A percentile compares a stretch with the other conserved stretches of the same genome.
Evolutionary conservation across 1,284 basidiomycete species (phyloP).

Genomic region (Malassezia sympodialis): DNA sequence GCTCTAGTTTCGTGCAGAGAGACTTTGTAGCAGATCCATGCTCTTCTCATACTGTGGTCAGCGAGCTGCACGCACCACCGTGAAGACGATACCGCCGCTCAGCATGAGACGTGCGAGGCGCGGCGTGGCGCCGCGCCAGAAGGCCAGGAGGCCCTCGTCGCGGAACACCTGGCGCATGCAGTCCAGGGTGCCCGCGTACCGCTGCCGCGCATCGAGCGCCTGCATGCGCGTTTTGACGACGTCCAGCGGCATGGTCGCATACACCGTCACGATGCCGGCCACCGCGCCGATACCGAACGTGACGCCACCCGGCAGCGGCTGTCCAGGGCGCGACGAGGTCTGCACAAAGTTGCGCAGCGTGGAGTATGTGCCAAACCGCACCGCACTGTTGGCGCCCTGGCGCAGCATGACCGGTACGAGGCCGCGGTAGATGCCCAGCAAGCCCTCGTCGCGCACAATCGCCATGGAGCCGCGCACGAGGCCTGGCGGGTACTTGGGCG

Average conservation of each 20-base stretch:
- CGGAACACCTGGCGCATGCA: slow-evolving; percentile 55
- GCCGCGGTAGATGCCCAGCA: slow-evolving; percentile 72
- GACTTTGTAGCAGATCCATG: slow-evolving; percentile 14
- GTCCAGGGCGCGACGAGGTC: slow-evolving; percentile 69
- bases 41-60: slow-evolving; percentile 14
- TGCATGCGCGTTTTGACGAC: slow-evolving; percentile 98
- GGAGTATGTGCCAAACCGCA: slow-evolving; percentile 90
- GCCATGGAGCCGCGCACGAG: slow-evolving; percentile 71
- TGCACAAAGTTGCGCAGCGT: slow-evolving; percentile 76
- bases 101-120: slow-evolving; percentile 53
- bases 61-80: slow-evolving; percentile 56
- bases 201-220: slow-evolving; percentile 66
- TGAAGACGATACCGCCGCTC: slow-evolving; percentile 90
- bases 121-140: slow-evolving; percentile 85
- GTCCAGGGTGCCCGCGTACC: slow-evolving; percentile 86
- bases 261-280: slow-evolving; percentile 89
- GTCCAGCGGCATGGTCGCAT: slow-evolving; percentile 46
- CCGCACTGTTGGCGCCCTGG: slow-evolving; percentile 91
- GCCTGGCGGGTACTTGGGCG: slow-evolving; percentile 71
- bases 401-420: slow-evolving; percentile 92
- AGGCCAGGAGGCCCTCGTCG: slow-evolving; percentile 69
- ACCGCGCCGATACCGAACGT: slow-evolving; percentile 90
- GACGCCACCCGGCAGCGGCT: slow-evolving; percentile 71
- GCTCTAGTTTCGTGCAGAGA: slow-evolving; percentile 1
- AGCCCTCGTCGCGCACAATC: slow-evolving; percentile 75